A percentile compares a stretch with the other conserved stretches of the same genome.
Evolutionary conservation across 257 asterid genomes (phyloP).

Genomic region (Salvia miltiorrhiza): DNA sequence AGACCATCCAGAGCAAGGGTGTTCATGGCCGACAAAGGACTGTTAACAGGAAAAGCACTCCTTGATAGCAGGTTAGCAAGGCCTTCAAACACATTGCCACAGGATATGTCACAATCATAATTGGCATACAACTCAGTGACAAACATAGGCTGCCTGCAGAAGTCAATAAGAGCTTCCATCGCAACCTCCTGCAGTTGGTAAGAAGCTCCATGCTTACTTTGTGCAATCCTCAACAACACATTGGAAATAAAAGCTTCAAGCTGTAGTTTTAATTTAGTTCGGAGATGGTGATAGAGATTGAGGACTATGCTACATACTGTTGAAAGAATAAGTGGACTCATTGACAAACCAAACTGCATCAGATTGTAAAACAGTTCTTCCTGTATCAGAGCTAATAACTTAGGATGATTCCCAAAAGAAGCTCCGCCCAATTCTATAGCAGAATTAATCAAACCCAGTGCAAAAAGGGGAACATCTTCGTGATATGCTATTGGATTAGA

Average conservation of each 20-base stretch:
- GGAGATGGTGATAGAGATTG: conserved; percentile 86
- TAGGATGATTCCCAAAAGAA: conserved; percentile 68
- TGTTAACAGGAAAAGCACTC: conserved; percentile 90
- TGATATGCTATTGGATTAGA: conserved; percentile 81
- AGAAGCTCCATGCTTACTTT: conserved; percentile 79
- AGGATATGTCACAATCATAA: conserved; percentile 87
- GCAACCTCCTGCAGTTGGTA: conserved; percentile 98
- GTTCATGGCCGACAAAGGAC: conserved; percentile 79
- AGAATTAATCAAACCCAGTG: conserved; percentile 85
- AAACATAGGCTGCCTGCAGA: conserved; percentile 90
- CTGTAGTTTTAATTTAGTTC: conserved; percentile 77
- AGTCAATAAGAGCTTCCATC: conserved; percentile 89
- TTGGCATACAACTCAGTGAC: conserved; percentile 80
- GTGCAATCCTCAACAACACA: conserved; percentile 79
- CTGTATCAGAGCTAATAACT: conserved; percentile 74
- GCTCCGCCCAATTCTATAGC: conserved; percentile 87
- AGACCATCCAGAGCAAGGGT: conserved; percentile 90
- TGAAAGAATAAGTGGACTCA: conserved; percentile 94
- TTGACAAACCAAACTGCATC: conserved; percentile 92
- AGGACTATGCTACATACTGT: conserved; percentile 91
- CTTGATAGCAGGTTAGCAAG: conserved; percentile 77
- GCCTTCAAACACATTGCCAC: conserved; percentile 77
- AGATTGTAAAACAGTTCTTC: conserved; percentile 77
- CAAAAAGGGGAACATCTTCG: conserved; percentile 96
- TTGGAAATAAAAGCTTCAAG: conserved; percentile 79